These are phyloP conservation scores for Periconia sp. DNA, from an alignment of 2,329 filamentous ascomycete genomes.

Conservation along the genomic window DNA sequence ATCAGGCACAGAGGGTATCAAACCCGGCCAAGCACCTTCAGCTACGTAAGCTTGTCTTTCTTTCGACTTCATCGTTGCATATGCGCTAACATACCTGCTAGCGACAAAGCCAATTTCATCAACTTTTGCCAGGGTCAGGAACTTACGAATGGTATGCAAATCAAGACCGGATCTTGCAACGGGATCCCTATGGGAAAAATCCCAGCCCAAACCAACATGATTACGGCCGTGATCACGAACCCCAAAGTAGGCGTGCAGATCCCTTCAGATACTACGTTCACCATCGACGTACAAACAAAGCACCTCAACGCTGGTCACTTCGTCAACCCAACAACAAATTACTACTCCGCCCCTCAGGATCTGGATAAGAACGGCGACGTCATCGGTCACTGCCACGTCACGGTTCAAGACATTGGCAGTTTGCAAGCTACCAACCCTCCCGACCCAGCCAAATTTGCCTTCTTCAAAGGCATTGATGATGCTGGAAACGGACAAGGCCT, in stretches of 20 bases:
- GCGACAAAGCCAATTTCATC: conserved; percentile 59
- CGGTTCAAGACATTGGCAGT: conserved; percentile 52
- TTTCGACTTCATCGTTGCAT: background rate
- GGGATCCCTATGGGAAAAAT: conserved; percentile 61
- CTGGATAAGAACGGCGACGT: conserved; percentile 45
- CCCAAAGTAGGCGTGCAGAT: conserved; percentile 49
- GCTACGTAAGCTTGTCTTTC: conserved; percentile 42
- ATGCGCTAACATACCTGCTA: conserved; percentile 19
- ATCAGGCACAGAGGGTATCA: conserved; percentile 18
- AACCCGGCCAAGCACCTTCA: conserved; percentile 45
- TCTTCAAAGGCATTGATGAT: conserved; percentile 63
- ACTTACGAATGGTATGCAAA: conserved; percentile 58
- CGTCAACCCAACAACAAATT: conserved; percentile 56
- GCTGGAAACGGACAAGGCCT: conserved; percentile 50
- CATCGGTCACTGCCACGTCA: conserved; percentile 55
- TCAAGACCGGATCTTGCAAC: conserved; percentile 57
- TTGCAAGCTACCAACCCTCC: conserved; percentile 41
- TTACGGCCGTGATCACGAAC: conserved; percentile 55
- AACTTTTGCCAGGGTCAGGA: conserved; percentile 60
- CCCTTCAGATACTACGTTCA: conserved; percentile 46
- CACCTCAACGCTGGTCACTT: conserved; percentile 58
- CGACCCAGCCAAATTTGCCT: conserved; percentile 52
- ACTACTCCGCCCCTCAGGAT: conserved; percentile 59
- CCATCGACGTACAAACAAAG: conserved; percentile 50
- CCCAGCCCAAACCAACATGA: conserved; percentile 55